Evolutionary conservation across 225 moss, liverwort and hornwort genomes (phyloP).

Genomic region (Polytrichum formosum): DNA sequence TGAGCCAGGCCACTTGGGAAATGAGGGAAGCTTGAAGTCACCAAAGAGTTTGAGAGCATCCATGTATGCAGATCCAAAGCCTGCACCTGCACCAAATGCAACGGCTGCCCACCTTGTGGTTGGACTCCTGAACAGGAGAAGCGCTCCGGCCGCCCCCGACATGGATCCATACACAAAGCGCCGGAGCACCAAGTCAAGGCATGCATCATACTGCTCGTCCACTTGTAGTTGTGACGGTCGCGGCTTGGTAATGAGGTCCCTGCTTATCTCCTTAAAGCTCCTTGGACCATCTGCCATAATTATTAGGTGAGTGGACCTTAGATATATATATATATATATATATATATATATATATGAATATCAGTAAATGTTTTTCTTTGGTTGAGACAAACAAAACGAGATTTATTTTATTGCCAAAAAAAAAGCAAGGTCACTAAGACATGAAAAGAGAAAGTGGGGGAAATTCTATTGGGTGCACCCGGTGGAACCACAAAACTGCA

Average conservation of each 20-base stretch:
- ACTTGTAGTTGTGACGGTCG: constrained; percentile 18
- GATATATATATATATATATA: too few species aligned
- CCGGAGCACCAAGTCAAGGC: constrained; percentile 38
- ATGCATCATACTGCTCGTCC: constrained; percentile 27
- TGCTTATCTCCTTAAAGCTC: constrained; percentile 36
- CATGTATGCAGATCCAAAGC: constrained; percentile 36
- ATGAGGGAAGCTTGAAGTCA: constrained; percentile 17
- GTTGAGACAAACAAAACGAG: too few species aligned
- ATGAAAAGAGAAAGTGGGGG: too few species aligned
- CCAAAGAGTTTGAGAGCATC: constrained; percentile 32
- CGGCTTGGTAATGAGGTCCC: constrained; percentile 23
- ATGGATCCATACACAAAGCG: constrained; percentile 41
- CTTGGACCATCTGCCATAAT: constrained; percentile 17
- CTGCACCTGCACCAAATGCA: constrained; percentile 38
- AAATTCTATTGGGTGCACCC: too few species aligned
- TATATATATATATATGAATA: too few species aligned
- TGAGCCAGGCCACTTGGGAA: constrained; percentile 17
- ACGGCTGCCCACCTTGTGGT: constrained; percentile 29
- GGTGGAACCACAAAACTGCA: too few species aligned
- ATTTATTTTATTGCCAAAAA: too few species aligned
- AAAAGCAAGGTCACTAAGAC: too few species aligned
- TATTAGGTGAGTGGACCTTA: not conserved
- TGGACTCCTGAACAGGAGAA: constrained; percentile 37
- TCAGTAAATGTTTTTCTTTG: too few species aligned
- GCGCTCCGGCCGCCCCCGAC: constrained; percentile 31